Base-by-base conservation (phyloP, 2,329 filamentous ascomycete genomes). In the Diaporthe vexans region DNA sequence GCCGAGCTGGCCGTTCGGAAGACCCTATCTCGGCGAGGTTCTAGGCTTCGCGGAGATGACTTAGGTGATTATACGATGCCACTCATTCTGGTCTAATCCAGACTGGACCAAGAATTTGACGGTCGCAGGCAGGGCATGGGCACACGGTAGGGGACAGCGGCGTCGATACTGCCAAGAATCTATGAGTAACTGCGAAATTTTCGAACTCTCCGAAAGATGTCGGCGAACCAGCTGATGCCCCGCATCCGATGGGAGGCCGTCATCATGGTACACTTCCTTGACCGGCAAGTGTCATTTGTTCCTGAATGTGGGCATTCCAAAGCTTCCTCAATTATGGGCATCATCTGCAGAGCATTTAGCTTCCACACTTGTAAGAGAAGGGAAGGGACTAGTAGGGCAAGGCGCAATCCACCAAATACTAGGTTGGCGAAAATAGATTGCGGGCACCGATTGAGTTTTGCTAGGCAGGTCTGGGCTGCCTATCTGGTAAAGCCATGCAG, bases 381-480 rank as follows among this genome's bases (percentile, higher is more conserved):
- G 48, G 33, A 24, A 54, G 5, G 33, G n/a, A 40, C 29, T 29
- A 15, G 40, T 21, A 54, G 37, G 37, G 29, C 21, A 67, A 37
- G 61, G 46, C 46, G 11, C 33, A 9, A 3, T 10, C 11, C 13
- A 15, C 63, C n/a, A 26, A 37, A 15, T 24, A 51, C 48, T 26
- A 17, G 21, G 24, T 15, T n/a, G 33, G 46, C 19, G 48, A 26
- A 40, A 40, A 68, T 51, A 68, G 21, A 37, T 35, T 40, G n/a
- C 33, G 15, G 63, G 21, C 21, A 19, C 33, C 48, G 48, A 68
- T 54, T 68, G 63, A 68, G 48, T 68, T 52, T 68, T 54, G 48
- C 48, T 40, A 68, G 63, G 63, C n/a, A 40, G 17, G 48, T 52
- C 63, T 68, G 21, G 33, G 63, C 63, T 40, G 48, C 63, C 48